Evolutionary conservation across 108 stramenopile species (phyloP), one percentile per base, ranked within the genome.

Genomic region (Conticribra weissflogii): DNA sequence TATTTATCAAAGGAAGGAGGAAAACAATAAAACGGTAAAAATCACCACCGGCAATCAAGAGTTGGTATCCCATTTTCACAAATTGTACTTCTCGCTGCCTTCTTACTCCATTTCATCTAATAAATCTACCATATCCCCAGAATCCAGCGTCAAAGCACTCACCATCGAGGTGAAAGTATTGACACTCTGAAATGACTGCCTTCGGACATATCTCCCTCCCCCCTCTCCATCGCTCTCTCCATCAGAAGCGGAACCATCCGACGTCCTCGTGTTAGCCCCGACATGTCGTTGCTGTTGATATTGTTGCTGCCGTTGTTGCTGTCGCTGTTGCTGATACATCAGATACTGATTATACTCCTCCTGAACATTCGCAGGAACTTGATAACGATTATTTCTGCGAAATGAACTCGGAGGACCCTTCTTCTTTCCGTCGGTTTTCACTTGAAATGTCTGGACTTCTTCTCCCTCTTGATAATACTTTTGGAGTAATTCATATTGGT

Each of bases 61-160:
- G n/a, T n/a, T n/a, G n/a, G n/a, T n/a, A n/a, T n/a, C n/a, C n/a
- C n/a, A n/a, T n/a, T n/a, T n/a, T n/a, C n/a, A n/a, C n/a, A n/a
- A n/a, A n/a, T n/a, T n/a, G n/a, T n/a, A n/a, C n/a, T n/a, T n/a
- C n/a, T n/a, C n/a, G n/a, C n/a, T n/a, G n/a, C n/a, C n/a, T n/a
- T n/a, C n/a, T n/a, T n/a, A n/a, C n/a, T n/a, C n/a, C n/a, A n/a
- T n/a, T 41, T 41, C 36, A 5, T 41, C 36, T 22, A 59, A 44
- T 36, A 59, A 44, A 44, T 59, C 59, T 21, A 59, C 21, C 18
- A 59, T 59, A 41, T 59, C 59, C 32, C 44, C 59, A 34, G 36
- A 59, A 19, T 59, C 59, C 32, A 59, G 34, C 3, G 59, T 59
- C 59, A 59, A 44, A 24, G 59, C 59, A 44, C 33, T 36, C 34